Evolutionary conservation across 2,329 filamentous ascomycete species (phyloP).

Genomic region (Onygenales sp.): DNA sequence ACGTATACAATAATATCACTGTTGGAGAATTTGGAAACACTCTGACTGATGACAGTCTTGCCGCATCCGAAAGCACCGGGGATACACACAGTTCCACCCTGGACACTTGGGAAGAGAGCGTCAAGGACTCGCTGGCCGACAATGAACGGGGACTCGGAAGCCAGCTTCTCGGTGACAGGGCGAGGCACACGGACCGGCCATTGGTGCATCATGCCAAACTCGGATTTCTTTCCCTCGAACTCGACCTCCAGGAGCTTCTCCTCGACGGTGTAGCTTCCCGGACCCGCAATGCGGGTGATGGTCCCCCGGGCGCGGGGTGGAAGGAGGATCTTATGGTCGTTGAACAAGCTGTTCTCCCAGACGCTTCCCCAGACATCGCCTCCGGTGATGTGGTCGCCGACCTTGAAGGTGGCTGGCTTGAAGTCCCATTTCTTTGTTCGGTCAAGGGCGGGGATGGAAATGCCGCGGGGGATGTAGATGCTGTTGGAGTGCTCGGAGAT

Average conservation of each 20-base stretch:
- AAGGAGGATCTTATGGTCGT: conserved; percentile 85
- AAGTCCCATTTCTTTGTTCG: conserved; percentile 95
- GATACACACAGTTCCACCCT: conserved; percentile 95
- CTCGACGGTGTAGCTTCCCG: conserved; percentile 87
- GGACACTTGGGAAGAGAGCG: conserved; percentile 89
- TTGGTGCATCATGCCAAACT: conserved; percentile 96
- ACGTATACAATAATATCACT: conserved; percentile 98
- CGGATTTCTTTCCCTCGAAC: conserved; percentile 90
- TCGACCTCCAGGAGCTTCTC: conserved; percentile 93
- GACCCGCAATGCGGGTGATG: conserved; percentile 80
- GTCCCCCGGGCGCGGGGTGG: conserved; percentile 83
- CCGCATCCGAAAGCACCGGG: conserved; percentile 97
- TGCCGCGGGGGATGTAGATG: conserved; percentile 97
- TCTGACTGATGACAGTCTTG: conserved; percentile 98
- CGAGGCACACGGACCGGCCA: conserved; percentile 97
- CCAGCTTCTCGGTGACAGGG: conserved; percentile 83
- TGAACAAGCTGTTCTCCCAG: conserved; percentile 90
- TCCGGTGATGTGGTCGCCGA: conserved; percentile 92
- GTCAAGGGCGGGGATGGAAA: conserved; percentile 77
- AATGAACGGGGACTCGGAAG: conserved; percentile 81
- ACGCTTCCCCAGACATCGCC: conserved; percentile 94
- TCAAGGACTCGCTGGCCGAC: conserved; percentile 96
- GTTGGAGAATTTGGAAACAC: conserved; percentile 99
- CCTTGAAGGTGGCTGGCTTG: conserved; percentile 72
- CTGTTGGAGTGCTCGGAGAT: conserved; percentile 70